Conservation (phyloP, 257 asterid species). For the Przewalskia tangutica region DNA sequence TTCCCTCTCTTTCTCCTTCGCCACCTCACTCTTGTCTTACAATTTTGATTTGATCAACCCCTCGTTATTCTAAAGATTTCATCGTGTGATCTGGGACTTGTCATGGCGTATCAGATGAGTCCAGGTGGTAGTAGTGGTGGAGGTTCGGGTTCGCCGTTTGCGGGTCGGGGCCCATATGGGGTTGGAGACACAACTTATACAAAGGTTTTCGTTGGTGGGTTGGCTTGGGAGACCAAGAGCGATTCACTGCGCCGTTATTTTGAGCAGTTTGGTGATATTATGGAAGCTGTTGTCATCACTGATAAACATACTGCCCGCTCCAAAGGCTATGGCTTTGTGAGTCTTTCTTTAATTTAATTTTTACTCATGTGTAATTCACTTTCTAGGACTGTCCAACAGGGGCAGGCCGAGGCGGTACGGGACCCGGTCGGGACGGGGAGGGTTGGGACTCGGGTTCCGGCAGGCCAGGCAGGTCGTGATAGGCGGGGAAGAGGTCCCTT, state of each 20-base stretch:
- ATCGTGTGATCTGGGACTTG: neutral
- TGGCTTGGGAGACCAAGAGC: conserved; percentile 33
- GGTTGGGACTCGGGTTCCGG: too few species aligned
- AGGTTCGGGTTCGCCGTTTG: neutral
- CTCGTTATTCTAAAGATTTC: neutral
- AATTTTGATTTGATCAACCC: too few species aligned
- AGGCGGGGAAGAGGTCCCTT: too few species aligned
- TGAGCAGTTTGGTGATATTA: conserved; percentile 35
- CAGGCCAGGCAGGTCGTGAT: too few species aligned
- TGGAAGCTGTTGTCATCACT: conserved; percentile 32
- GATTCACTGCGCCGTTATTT: conserved; percentile 21
- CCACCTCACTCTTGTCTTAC: conserved; percentile 1
- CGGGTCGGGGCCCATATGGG: neutral
- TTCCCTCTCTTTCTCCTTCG: neutral
- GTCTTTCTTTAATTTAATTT: neutral
- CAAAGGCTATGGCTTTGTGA: conserved; percentile 38
- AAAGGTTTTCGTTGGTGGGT: conserved; percentile 30
- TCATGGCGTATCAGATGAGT: conserved; percentile 2
- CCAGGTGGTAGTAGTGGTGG: conserved; percentile 7
- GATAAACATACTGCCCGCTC: conserved; percentile 29
- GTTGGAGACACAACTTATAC: conserved; percentile 20
- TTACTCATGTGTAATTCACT: neutral
- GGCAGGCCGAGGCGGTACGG: too few species aligned
- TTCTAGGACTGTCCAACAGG: too few species aligned
- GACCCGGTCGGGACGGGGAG: too few species aligned